These are phyloP conservation scores for Scleromitrula shiraiana DNA, from an alignment of 2,329 filamentous ascomycete species.

Conservation along the genomic window DNA sequence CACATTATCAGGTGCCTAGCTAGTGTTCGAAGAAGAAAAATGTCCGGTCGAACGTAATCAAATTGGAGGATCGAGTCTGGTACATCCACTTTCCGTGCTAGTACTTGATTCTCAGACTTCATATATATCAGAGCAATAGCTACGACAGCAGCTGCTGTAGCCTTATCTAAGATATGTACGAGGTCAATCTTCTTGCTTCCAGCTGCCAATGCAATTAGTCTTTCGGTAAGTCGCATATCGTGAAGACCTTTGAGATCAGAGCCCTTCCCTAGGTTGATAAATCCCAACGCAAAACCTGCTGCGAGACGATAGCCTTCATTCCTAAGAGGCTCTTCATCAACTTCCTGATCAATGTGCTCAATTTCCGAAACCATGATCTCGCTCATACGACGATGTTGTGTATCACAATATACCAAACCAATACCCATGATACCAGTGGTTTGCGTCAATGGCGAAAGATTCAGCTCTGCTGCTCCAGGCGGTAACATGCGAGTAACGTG, in stretches of 20 bases:
- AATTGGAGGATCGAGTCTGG: conserved; percentile 87
- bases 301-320: conserved; percentile 96
- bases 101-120: conserved; percentile 83
- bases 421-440: conserved; percentile 97
- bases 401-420: conserved; percentile 86
- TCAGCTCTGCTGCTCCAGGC: conserved; percentile 84
- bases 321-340: conserved; percentile 77
- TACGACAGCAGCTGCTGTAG: conserved; percentile 86
- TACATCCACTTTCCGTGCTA: conserved; percentile 88
- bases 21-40: conserved; percentile 81
- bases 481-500: conserved; percentile 94
- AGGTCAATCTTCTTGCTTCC: conserved; percentile 85
- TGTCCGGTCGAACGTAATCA: conserved; percentile 89
- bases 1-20: conserved; percentile 90
- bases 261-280: conserved; percentile 91
- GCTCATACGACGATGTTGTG: conserved; percentile 95
- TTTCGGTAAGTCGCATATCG: conserved; percentile 88
- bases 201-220: conserved; percentile 76
- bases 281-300: conserved; percentile 84
- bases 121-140: conserved; percentile 90
- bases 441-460: conserved; percentile 85
- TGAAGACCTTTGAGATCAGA: conserved; percentile 80
- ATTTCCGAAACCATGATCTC: conserved; percentile 98
- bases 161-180: conserved; percentile 87
- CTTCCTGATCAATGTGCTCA: conserved; percentile 70